phyloP scores from a whole-genome alignment of 2,329 filamentous ascomycete species.

The Fusarium decemcellulare region DNA sequence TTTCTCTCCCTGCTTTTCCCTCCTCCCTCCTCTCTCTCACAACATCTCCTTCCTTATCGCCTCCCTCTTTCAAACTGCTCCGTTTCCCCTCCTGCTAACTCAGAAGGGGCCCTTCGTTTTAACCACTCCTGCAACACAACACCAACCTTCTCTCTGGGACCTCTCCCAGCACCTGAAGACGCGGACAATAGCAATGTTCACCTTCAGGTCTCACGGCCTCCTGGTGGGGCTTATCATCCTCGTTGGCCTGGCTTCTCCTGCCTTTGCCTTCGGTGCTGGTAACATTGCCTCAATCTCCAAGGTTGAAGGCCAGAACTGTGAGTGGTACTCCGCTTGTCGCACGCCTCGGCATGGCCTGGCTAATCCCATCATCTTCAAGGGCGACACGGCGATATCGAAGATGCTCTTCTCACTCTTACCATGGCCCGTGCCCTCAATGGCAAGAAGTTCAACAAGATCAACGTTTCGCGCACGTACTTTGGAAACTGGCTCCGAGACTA shows the following conservation, averaged over 20 bases:
- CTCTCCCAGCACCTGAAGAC: conserved; percentile 37
- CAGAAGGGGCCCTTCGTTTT: conserved; percentile 35
- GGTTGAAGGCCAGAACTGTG: conserved; percentile 87
- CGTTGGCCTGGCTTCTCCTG: conserved; percentile 76
- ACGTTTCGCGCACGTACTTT: conserved; percentile 92
- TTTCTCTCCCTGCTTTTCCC: conserved; percentile 29
- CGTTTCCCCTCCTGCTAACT: conserved; percentile 35
- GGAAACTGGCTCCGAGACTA: conserved; percentile 97
- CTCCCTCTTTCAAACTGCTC: conserved; percentile 11
- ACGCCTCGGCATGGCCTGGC: conserved; percentile 1
- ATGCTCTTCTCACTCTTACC: conserved; percentile 82
- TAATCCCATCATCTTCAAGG: conserved; percentile 57
- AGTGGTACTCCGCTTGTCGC: conserved; percentile 44
- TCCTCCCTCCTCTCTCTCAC: conserved; percentile 23
- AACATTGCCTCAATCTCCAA: conserved; percentile 88
- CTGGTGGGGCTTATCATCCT: conserved; percentile 72
- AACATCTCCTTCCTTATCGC: conserved; percentile 7
- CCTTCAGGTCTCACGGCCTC: conserved; percentile 63
- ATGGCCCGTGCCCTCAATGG: conserved; percentile 66
- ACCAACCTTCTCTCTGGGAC: conserved; percentile 22
- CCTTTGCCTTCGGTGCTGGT: conserved; percentile 86
- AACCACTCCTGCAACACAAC: conserved; percentile 20
- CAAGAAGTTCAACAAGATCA: conserved; percentile 91
- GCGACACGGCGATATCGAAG: conserved; percentile 94
- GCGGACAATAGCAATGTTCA: conserved; percentile 59